Conservation (phyloP, 805 yeast genomes). For the Suhomyces vadensis region DNA sequence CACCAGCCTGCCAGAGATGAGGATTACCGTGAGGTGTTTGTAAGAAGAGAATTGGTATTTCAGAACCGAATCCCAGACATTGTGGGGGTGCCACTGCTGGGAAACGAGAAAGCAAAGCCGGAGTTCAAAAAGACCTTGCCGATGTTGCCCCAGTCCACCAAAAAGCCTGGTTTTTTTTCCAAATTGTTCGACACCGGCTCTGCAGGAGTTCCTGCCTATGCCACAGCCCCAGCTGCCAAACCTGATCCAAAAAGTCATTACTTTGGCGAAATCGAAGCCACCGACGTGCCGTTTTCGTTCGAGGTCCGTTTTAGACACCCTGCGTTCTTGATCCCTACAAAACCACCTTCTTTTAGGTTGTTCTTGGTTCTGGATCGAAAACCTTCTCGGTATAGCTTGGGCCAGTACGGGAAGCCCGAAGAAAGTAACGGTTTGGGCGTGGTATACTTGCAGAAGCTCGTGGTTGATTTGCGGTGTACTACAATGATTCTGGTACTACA, state of each 20-base stretch:
- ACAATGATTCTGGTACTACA: slow-evolving; percentile 26
- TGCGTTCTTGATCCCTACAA: slow-evolving; percentile 47
- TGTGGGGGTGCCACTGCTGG: slow-evolving; percentile 30
- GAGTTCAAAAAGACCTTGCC: slow-evolving; percentile 24
- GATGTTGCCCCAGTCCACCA: slow-evolving; percentile 16
- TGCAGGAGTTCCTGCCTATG: background rate
- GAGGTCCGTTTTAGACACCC: slow-evolving; percentile 53
- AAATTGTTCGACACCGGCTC: slow-evolving; percentile 21
- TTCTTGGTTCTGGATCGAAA: slow-evolving; percentile 28
- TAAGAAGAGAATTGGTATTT: slow-evolving; percentile 43
- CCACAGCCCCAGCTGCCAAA: background rate
- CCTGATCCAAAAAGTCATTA: slow-evolving; percentile 8
- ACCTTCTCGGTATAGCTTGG: slow-evolving; percentile 32
- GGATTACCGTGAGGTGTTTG: slow-evolving; percentile 43
- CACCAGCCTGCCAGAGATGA: slow-evolving; percentile 21
- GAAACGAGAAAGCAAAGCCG: background rate
- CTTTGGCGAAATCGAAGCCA: slow-evolving; percentile 27
- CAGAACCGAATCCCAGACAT: slow-evolving; percentile 44
- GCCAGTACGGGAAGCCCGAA: slow-evolving; percentile 34
- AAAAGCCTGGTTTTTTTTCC: slow-evolving; percentile 30
- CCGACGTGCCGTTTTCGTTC: slow-evolving; percentile 42
- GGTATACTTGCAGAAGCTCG: slow-evolving; percentile 43
- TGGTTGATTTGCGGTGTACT: slow-evolving; percentile 29
- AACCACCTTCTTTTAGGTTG: slow-evolving; percentile 36
- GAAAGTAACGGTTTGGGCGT: slow-evolving; percentile 50